Percentiles rank a stretch among this genome's conserved stretches.
phyloP scores from a whole-genome alignment of 2,329 filamentous ascomycete genomes.

The Byssothecium circinans region DNA sequence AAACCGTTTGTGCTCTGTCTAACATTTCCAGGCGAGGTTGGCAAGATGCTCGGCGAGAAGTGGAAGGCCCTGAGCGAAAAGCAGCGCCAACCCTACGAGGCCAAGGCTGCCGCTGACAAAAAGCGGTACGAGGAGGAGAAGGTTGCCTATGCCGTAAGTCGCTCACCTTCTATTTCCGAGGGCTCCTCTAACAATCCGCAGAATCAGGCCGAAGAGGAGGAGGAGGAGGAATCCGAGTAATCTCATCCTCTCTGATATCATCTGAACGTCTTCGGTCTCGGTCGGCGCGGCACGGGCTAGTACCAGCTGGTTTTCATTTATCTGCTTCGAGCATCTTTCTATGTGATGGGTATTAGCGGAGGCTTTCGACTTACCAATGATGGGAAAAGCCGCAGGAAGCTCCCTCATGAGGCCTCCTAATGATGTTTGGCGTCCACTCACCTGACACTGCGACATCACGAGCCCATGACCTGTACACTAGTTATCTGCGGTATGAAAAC shows the following conservation, averaged over 20 bases:
- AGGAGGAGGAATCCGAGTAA: slow-evolving; percentile 48
- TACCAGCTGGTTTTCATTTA: slow-evolving; percentile 30
- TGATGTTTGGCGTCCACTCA: slow-evolving; percentile 38
- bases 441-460: slow-evolving; percentile 37
- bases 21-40: slow-evolving; percentile 75
- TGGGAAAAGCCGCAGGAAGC: slow-evolving; percentile 29
- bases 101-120: slow-evolving; percentile 96
- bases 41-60: slow-evolving; percentile 96
- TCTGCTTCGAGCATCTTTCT: slow-evolving; percentile 26
- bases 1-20: slow-evolving; percentile 6
- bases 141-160: slow-evolving; percentile 62
- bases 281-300: slow-evolving; percentile 28
- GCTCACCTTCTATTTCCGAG: neutral
- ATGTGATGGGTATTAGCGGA: slow-evolving; percentile 22
- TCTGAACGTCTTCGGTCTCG: slow-evolving; percentile 15
- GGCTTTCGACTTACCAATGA: slow-evolving; percentile 27
- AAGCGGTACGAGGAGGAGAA: slow-evolving; percentile 99
- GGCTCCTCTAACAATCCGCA: slow-evolving; percentile 14
- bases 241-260: slow-evolving; percentile 16
- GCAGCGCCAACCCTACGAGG: slow-evolving; percentile 91
- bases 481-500: slow-evolving; percentile 40
- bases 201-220: slow-evolving; percentile 35
- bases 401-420: slow-evolving; percentile 24
- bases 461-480: slow-evolving; percentile 44
- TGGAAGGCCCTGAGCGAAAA: slow-evolving; percentile 97